Percentiles rank a stretch among this genome's conserved stretches.
Evolutionary conservation across 169 alveolate genomes (phyloP).

Genomic region (Eimeria tenella): DNA sequence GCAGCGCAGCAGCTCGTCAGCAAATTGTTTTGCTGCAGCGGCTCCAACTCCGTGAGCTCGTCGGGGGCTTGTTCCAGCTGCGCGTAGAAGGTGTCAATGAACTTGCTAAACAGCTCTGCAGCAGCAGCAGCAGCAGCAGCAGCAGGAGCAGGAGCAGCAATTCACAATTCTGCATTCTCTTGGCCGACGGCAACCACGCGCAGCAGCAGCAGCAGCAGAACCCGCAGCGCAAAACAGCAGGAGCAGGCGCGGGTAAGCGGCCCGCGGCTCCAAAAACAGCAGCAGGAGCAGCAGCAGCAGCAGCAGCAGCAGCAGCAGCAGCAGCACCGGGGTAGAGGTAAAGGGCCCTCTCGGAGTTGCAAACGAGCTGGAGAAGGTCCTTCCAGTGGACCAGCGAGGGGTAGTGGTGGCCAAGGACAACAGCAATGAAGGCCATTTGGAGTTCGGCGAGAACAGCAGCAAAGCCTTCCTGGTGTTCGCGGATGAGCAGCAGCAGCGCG

Average conservation of each 20-base stretch:
- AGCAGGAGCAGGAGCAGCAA: not conserved
- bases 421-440: constrained; percentile 19
- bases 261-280: not conserved
- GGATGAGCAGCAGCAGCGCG: not conserved
- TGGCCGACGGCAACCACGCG: not conserved
- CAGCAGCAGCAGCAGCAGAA: not conserved
- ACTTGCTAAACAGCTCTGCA: not conserved
- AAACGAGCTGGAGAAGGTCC: not conserved
- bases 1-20: not conserved
- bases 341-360: not conserved
- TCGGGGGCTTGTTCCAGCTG: constrained; percentile 32
- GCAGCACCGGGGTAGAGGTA: constrained; percentile 17
- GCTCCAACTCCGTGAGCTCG: not conserved
- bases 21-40: not conserved
- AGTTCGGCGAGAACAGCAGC: not conserved
- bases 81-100: not conserved
- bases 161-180: no score
- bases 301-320: constrained; percentile 25
- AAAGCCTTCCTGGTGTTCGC: not conserved
- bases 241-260: no score
- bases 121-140: not conserved
- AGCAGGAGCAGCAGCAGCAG: not conserved
- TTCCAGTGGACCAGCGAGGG: constrained; percentile 26
- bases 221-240: not conserved
- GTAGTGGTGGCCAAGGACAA: constrained; percentile 6